Base-by-base conservation (phyloP, 2,329 filamentous ascomycete species). In the Cyanodermella asteris region DNA sequence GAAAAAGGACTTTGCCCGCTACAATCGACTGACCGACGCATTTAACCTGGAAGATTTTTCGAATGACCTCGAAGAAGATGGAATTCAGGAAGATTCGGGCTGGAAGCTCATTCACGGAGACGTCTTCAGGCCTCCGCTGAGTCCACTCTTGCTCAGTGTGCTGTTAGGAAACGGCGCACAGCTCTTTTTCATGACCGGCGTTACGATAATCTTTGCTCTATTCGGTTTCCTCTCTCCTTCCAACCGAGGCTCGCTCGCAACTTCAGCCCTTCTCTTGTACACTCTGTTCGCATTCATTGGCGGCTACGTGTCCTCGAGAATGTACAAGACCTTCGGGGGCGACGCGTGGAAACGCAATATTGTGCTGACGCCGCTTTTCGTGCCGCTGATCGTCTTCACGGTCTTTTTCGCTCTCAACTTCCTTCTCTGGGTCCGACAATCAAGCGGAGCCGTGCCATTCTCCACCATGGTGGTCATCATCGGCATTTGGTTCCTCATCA, bases 71-170 rank as follows among this genome's bases (percentile, higher is more conserved):
- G 58, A 81, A 5, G 84, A 93, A 36, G 84, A 94, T 40, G 84
- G 82, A 17, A 77, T 94, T 1, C 82, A 91, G 47, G 87, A 97
- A 43, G 87, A 97, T 47, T 93, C 82, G 7, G 87, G 87, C 32
- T 97, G 87, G 87, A 97, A 97, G 52, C 56, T 97, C 23, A 82
- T 97, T 1, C 87, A 97, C 40, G 87, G 87, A 27, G 87, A 97
- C 46, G 84, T 94, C 16, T 97, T 97, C 61, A 74, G 87, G 28
- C 71, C 73, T 7, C 87, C 87, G 4, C 67, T 72, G 35, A 71
- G 76, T 31, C 76, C 82, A 2, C 61, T 97, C 15, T 56, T 93
- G 9, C 61, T 97, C 12, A 82, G 82, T 28, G 60, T 97, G 5
- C 61, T 97, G 34, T 62, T 93, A 20, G 87, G 87, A 30, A 94